A percentile compares a stretch with the other conserved stretches of the same genome.
Conservation (phyloP, 2,329 filamentous ascomycete species). For the Aspergillus udagawae region DNA sequence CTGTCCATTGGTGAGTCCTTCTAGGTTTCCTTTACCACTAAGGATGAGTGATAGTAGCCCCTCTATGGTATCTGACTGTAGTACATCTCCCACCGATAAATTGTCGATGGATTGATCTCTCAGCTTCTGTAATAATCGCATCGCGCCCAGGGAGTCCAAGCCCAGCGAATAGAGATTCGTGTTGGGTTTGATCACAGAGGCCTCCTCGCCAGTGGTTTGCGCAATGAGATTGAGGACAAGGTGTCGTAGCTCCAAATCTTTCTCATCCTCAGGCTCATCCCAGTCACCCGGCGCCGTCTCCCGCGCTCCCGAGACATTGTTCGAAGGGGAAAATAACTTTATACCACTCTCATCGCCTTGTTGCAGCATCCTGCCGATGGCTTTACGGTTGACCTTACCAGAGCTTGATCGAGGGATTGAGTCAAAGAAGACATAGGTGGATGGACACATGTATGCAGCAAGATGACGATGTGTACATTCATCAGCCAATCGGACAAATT, state of each 20-base stretch:
- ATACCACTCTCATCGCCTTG: not conserved
- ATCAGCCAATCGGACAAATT: slow-evolving; percentile 14
- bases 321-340: slow-evolving; percentile 1
- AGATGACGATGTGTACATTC: slow-evolving; percentile 13
- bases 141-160: slow-evolving; percentile 35
- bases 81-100: slow-evolving; percentile 25
- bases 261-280: slow-evolving; percentile 2
- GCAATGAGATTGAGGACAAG: slow-evolving; percentile 16
- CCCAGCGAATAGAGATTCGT: slow-evolving; percentile 24
- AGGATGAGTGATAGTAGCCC: slow-evolving; percentile 17
- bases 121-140: slow-evolving; percentile 30
- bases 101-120: slow-evolving; percentile 23
- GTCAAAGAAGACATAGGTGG: slow-evolving; percentile 19
- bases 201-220: slow-evolving; percentile 11
- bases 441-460: slow-evolving; percentile 22
- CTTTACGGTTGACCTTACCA: slow-evolving; percentile 25
- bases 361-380: slow-evolving; percentile 13
- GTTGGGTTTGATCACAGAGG: slow-evolving; percentile 11
- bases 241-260: slow-evolving; percentile 4
- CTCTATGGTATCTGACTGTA: slow-evolving; percentile 24
- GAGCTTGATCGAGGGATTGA: slow-evolving; percentile 21
- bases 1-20: not conserved
- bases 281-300: slow-evolving; percentile 5
- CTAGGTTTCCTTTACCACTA: not conserved
- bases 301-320: not conserved